Evolutionary conservation across 1,139 yeast species (phyloP).

Genomic region (Hemisphaericaspora lyxosophila): DNA sequence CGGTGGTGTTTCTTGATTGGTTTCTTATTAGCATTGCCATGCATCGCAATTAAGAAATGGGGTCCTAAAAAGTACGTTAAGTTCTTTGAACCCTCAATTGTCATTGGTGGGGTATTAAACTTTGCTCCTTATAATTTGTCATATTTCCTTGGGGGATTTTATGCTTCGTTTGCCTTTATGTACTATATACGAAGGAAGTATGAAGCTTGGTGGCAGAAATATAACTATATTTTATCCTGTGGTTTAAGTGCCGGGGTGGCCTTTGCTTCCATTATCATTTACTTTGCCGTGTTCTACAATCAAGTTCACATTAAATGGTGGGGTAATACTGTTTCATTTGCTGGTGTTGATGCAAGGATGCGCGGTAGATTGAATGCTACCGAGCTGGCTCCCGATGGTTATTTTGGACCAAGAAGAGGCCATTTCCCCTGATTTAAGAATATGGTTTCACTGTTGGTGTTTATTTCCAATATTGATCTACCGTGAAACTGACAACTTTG

Average conservation of each 20-base stretch:
- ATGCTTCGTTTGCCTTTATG: slow-evolving; percentile 45
- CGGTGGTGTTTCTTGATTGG: slow-evolving; percentile 58
- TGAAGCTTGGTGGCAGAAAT: slow-evolving; percentile 55
- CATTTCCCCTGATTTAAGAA: slow-evolving; percentile 26
- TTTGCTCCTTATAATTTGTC: slow-evolving; percentile 52
- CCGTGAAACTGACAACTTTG: too few relatives aligned
- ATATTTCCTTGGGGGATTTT: slow-evolving; percentile 45
- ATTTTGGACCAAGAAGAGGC: slow-evolving; percentile 46
- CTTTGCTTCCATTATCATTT: slow-evolving; percentile 47
- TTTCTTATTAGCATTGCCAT: slow-evolving; percentile 43
- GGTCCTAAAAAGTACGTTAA: slow-evolving; percentile 28
- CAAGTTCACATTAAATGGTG: slow-evolving; percentile 49
- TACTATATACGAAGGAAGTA: slow-evolving; percentile 42
- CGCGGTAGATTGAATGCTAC: slow-evolving; percentile 26
- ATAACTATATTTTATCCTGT: slow-evolving; percentile 52
- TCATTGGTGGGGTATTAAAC: slow-evolving; percentile 40
- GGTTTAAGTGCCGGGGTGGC: slow-evolving; percentile 59
- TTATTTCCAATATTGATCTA: too few relatives aligned
- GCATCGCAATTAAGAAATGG: slow-evolving; percentile 39
- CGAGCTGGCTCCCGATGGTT: slow-evolving; percentile 36
- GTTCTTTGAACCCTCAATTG: slow-evolving; percentile 43
- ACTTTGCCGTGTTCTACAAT: slow-evolving; percentile 51
- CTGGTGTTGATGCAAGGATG: slow-evolving; percentile 46
- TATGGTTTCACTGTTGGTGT: neutral
- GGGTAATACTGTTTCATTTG: slow-evolving; percentile 50